Evolutionary conservation across 768 basidiomycete species (phyloP), one percentile per base, ranked within the genome.

Genomic region (Thelephora ganbajun): DNA sequence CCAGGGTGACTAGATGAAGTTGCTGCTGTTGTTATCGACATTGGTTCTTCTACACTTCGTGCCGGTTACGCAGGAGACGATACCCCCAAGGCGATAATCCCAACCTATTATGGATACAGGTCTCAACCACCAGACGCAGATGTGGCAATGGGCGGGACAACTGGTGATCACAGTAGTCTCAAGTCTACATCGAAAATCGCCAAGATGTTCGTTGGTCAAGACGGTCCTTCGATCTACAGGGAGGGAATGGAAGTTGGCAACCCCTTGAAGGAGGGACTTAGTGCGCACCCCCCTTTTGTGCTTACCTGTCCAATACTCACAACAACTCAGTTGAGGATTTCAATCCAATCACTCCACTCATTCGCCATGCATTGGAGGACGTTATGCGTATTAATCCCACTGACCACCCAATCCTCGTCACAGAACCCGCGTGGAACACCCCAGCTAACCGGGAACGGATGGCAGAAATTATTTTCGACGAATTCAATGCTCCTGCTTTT

Each of bases 1-100:
- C 26, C 4, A 9, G 9, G n/a, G 44, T 43, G n/a, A 33, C 2
- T 20, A 96, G 93, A 97, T 61, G 93, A 97, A 68, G 91, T 98
- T n/a, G 85, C 91, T 33, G 96, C 94, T 26, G 69, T 98, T 46
- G 96, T 98, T 19, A 69, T 99, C 34, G 96, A 99, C 68, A 84
- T 98, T 60, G 96, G 96, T 23, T 72, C 86, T 11, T 83, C 85
- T 20, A 84, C 90, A 7, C 68, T 93, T 47, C 82, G 96, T 60
- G 90, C 91, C 11, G 96, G 96, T 46, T 96, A 98, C 63, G 94
- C 96, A 11, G 96, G 96, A 42, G 94, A 98, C 65, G 96, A 98
- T 58, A 77, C 85, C 11, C 96, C 96, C 14, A 89, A 90, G 64
- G 84, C 87, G 14, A 80, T 97, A 51, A 78, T 94, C 53, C 86